These are phyloP conservation scores for Ocimum tenuiflorum DNA, from an alignment of 257 asterid species.

Conservation along the genomic window DNA sequence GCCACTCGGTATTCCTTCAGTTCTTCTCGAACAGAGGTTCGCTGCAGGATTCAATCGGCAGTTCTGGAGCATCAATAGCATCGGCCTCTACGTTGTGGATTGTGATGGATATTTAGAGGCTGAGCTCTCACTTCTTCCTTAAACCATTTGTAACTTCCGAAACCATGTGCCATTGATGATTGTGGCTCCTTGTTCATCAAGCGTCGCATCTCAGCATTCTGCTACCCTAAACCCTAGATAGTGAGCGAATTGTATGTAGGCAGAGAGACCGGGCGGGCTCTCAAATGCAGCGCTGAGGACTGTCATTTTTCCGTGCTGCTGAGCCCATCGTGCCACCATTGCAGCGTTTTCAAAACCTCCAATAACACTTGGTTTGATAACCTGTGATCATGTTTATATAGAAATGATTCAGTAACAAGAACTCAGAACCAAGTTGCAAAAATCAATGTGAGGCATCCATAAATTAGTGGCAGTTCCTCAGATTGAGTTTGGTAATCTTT, in stretches of 20 bases:
- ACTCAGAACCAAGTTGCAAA: neutral
- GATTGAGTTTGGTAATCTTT: too few relatives aligned
- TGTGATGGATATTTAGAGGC: conserved; percentile 41
- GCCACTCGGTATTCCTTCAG: too few relatives aligned
- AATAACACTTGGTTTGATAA: conserved; percentile 80
- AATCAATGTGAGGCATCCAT: neutral
- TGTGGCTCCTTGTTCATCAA: conserved; percentile 41
- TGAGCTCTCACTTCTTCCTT: conserved; percentile 53
- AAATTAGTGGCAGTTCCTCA: neutral
- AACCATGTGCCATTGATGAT: conserved; percentile 58
- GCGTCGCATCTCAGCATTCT: conserved; percentile 44
- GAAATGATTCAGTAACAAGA: neutral
- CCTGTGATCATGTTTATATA: conserved; percentile 34
- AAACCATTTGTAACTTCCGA: conserved; percentile 91
- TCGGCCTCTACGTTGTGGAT: too few relatives aligned
- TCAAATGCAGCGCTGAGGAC: conserved; percentile 89
- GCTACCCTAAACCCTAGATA: conserved; percentile 74
- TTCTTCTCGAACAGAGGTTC: too few relatives aligned
- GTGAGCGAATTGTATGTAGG: conserved; percentile 64
- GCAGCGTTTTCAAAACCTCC: conserved; percentile 95
- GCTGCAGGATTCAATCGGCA: too few relatives aligned
- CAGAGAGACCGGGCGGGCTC: conserved; percentile 71
- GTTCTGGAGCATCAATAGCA: too few relatives aligned
- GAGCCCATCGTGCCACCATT: conserved; percentile 84
- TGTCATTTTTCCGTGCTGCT: conserved; percentile 69